These are phyloP conservation scores for Pezicula neosporulosa DNA, from an alignment of 2,329 filamentous ascomycete genomes.

Conservation along the genomic window DNA sequence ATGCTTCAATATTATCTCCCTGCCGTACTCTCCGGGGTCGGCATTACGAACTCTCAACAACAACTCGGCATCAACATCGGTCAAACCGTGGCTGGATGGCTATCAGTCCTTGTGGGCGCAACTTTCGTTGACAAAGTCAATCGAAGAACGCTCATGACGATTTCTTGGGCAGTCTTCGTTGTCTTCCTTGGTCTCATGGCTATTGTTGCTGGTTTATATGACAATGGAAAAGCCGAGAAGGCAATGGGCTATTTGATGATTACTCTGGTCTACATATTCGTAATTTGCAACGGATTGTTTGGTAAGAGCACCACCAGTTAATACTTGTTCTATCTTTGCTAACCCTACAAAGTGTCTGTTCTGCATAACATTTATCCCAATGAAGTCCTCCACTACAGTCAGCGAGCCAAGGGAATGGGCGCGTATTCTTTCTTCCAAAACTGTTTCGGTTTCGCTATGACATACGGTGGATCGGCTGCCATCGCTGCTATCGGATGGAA, in stretches of 20 bases:
- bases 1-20: slow-evolving; percentile 1
- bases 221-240: not conserved
- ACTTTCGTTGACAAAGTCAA: not conserved
- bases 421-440: slow-evolving; percentile 41
- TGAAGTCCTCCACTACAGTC: slow-evolving; percentile 38
- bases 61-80: slow-evolving; percentile 1
- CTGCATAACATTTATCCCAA: slow-evolving; percentile 44
- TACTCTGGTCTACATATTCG: not conserved
- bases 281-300: not conserved
- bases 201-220: not conserved
- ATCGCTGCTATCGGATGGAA: slow-evolving; percentile 42
- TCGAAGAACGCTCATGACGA: not conserved
- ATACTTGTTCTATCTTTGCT: not conserved
- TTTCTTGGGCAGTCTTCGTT: not conserved
- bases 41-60: not conserved
- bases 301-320: not conserved
- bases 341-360: not conserved
- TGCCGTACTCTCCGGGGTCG: not conserved
- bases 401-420: slow-evolving; percentile 43
- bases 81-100: not conserved
- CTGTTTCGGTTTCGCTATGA: slow-evolving; percentile 38
- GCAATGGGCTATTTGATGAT: not conserved
- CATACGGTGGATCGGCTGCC: slow-evolving; percentile 40
- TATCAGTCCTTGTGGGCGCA: not conserved
- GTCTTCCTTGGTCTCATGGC: not conserved